Evolutionary conservation across 139 green algal species (phyloP), one percentile per base, ranked within the genome.

Genomic region (Picocystis salinarum): DNA sequence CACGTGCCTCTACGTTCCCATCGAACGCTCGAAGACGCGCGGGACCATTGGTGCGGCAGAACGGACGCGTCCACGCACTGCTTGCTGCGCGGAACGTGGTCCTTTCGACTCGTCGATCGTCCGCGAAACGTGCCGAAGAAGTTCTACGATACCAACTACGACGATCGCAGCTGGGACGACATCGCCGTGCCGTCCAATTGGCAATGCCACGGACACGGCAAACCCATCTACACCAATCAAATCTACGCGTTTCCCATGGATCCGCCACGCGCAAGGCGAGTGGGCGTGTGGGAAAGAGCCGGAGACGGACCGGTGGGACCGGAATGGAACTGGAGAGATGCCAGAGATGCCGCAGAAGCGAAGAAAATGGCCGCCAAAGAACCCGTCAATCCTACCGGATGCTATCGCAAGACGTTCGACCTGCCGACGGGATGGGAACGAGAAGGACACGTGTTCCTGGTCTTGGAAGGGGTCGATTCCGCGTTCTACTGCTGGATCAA

Each of bases 161-260:
- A 75, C 31, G 61, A 69, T 28, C 42, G 20, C 9, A 12, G 28
- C 6, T 80, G 64, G 67, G 24, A 23, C 2, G 42, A 64, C 53
- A 72, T 92, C 23, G 24, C 41, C 0, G 79, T 95, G 15, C 86
- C 86, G 0, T 50, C 59, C 34, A 91, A 83, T 47, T 91, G 80
- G 76, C 80, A 96, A 59, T 74, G 64, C 30, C 48, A 80, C 31
- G 85, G 85, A 19, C 61, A 72, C 33, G 76, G 83, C 27, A 66
- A 40, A 5, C 86, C 86, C 11, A 86, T 91, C 53, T 96, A 96
- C 61, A 87, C 80, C 17, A 96, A 96, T 55, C 82, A 91, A 26
- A 45, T 73, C 3, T 96, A 96, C 61, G 82, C 86, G 15, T 91
- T 92, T 31, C 74, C 76, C 6, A 40, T 91, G 4, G 61, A 79